phyloP scores from a whole-genome alignment of 2,329 filamentous ascomycete species.

The Nigrospora osmanthi region DNA sequence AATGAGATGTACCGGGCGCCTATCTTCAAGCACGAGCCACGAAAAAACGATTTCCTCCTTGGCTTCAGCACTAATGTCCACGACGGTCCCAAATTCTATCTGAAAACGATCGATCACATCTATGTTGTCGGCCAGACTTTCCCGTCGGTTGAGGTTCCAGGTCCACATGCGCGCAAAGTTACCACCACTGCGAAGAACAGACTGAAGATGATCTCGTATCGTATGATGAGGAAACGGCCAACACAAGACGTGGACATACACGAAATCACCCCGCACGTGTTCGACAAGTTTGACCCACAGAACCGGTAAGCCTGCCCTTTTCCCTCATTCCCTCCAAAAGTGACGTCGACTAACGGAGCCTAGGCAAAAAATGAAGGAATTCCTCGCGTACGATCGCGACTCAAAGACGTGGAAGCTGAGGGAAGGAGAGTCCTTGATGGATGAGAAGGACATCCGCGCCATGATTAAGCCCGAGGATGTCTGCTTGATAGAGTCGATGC shows the following conservation, averaged over 20 bases:
- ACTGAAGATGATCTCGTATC: constrained; percentile 91
- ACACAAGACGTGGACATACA: constrained; percentile 63
- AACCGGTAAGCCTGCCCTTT: constrained; percentile 36
- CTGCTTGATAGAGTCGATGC: constrained; percentile 91
- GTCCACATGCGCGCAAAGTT: constrained; percentile 87
- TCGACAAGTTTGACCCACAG: constrained; percentile 88
- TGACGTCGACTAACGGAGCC: not conserved
- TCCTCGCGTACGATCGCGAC: constrained; percentile 84
- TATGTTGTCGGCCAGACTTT: constrained; percentile 90
- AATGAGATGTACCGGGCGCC: constrained; percentile 95
- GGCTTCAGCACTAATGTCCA: constrained; percentile 74
- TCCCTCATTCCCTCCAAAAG: not conserved
- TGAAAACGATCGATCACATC: constrained; percentile 85
- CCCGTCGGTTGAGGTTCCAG: constrained; percentile 84
- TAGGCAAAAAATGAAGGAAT: constrained; percentile 93
- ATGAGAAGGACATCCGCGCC: constrained; percentile 70
- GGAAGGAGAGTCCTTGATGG: constrained; percentile 65
- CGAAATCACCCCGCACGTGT: constrained; percentile 88
- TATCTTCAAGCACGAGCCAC: constrained; percentile 78
- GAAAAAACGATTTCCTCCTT: constrained; percentile 77
- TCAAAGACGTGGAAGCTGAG: constrained; percentile 80
- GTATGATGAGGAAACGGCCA: constrained; percentile 72
- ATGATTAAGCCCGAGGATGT: constrained; percentile 97
- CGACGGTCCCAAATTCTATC: constrained; percentile 70
- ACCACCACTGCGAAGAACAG: constrained; percentile 96